Evolutionary conservation across 2,329 filamentous ascomycete species (phyloP), one percentile per base, ranked within the genome.

Genomic region (Pseudopyrenochaeta lycopersici): DNA sequence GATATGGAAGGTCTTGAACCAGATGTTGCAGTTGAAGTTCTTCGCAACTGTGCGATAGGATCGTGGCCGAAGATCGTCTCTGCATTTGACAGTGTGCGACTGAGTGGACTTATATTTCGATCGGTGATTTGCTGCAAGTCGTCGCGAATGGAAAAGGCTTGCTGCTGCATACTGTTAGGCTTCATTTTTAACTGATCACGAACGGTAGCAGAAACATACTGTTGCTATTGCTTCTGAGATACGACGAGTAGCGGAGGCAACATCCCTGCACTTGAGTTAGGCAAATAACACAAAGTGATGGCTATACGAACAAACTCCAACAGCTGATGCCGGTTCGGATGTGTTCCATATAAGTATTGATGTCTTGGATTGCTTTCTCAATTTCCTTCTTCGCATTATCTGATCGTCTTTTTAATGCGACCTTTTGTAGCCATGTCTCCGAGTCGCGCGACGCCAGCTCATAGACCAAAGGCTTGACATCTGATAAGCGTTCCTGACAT

Each of bases 361-460:
- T 58, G 6, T 63, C 54, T 2, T 49, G n/a, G 1, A 61, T 60
- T 5, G 56, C 49, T 14, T 50, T 17, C 2, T 63, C 48, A 4
- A 66, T 56, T 1, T 59, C 54, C 7, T 44, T 56, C 29, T 51
- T 54, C 4, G 52, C 46, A 23, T 43, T 14, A n/a, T 62, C 52
- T 14, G 48, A 39, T 11, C 27, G 46, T 15, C 52, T 48, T 30
- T 59, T 58, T 20, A 62, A 41, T 3, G 36, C 23, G 12, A 50
- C 21, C 39, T 46, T 64, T 23, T 63, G 58, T 5, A 36, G 27
- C 41, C 60, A 52, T 0, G 49, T 60, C 7, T 45, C 35, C 23
- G 60, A 49, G 3, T 41, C 29, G 33, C 48, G 38, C n/a, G 42
- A 45, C 27, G 54, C 58, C 4, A 62, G 43, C 3, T 52, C 48